These are phyloP conservation scores for Fraxinus greggii DNA, from an alignment of 305 asterid species.

Conservation along the genomic window DNA sequence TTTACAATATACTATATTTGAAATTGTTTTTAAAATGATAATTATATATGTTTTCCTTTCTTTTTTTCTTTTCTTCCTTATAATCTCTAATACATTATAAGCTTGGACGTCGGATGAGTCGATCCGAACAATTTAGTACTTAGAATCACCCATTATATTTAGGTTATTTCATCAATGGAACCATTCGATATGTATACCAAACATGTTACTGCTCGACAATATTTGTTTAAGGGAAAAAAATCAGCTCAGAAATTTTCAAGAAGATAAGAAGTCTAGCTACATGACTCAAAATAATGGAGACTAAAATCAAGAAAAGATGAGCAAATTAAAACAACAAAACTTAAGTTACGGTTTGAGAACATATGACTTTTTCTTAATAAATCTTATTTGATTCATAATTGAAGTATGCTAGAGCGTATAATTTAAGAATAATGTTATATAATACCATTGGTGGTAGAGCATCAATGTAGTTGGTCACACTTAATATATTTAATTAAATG, in stretches of 20 bases:
- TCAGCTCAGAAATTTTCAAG: background rate
- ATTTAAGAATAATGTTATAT: too few species aligned
- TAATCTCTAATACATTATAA: background rate
- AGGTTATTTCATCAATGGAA: too few species aligned
- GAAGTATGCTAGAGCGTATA: background rate
- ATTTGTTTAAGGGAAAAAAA: background rate
- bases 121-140: too few species aligned
- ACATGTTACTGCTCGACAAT: background rate
- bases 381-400: background rate
- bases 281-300: background rate
- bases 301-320: background rate
- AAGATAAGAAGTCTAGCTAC: background rate
- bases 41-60: background rate
- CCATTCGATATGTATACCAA: too few species aligned
- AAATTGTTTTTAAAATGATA: too few species aligned
- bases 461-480: background rate
- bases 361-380: background rate
- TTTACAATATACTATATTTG: background rate
- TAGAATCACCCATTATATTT: too few species aligned
- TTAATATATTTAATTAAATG: too few species aligned
- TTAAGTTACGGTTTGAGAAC: background rate
- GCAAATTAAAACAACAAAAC: background rate
- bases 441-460: background rate
- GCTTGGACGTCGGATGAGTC: too few species aligned
- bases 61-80: background rate